Evolutionary conservation across 2,329 filamentous ascomycete genomes (phyloP), one percentile per base, ranked within the genome.

Genomic region (Neocucurbitaria cava): DNA sequence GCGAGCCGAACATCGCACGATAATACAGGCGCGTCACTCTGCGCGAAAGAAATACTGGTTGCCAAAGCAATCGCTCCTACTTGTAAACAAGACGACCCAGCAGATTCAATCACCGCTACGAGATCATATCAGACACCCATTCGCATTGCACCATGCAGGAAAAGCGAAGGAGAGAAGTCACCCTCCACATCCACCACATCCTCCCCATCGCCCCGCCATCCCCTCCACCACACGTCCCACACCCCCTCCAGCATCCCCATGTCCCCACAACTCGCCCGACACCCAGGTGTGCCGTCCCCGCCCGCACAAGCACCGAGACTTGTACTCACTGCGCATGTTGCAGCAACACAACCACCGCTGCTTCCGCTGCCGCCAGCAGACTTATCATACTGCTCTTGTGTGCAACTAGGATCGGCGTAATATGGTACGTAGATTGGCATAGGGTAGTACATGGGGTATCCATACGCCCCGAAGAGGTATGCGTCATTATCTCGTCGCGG

Each of bases 191-290:
- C 38, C 38, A 24, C 38, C 38, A 23, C 82, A 82, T 83, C 61
- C 77, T 77, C 28, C 81, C 85, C 63, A 80, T 91, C 76, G 89
- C 91, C 81, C 79, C 73, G 2, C 77, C 78, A 2, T 76, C 74
- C 39, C 75, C 75, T 26, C 75, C 71, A 47, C 77, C 80, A 30
- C 75, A 68, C 18, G 75, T 78, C 15, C 77, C 77, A 55, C 79
- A 81, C 77, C 78, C 1, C 76, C 80, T 24, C 69, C 74, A 18
- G 65, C 73, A 48, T 66, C 62, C 7, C 70, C 69, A 45, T 56
- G 44, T 17, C 61, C 64, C 62, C 66, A 59, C 65, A 66, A 40
- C 61, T 61, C 17, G 54, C 60, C 17, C 59, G 65, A 46, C 73
- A 74, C 52, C 70, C 51, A 10, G 59, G 57, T 42, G 55, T 54